phyloP scores from a whole-genome alignment of 2,329 filamentous ascomycete species.

The Rosellinia necatrix region DNA sequence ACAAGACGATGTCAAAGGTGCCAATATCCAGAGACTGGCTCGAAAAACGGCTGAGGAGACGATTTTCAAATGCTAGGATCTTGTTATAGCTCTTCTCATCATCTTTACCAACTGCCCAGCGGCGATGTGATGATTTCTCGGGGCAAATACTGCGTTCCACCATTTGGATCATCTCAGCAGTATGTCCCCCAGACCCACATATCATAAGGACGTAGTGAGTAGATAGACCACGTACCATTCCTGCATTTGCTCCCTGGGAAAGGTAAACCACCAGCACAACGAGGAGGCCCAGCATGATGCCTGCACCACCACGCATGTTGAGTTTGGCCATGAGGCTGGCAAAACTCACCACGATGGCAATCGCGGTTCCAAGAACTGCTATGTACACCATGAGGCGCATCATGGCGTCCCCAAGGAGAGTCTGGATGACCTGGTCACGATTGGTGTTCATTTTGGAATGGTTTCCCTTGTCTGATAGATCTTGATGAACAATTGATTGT shows the following conservation, averaged over 20 bases:
- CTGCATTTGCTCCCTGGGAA: neutral
- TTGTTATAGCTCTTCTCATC: conserved; percentile 73
- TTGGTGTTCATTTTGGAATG: conserved; percentile 28
- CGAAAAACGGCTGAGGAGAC: conserved; percentile 38
- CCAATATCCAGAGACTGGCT: conserved; percentile 41
- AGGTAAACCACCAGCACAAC: conserved; percentile 12
- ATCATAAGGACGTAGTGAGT: conserved; percentile 71
- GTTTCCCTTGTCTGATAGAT: conserved; percentile 24
- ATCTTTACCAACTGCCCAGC: conserved; percentile 79
- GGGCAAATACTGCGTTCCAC: conserved; percentile 64
- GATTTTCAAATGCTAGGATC: conserved; percentile 60
- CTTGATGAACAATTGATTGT: neutral
- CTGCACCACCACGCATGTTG: neutral
- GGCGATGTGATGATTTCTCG: conserved; percentile 65
- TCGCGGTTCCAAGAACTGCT: neutral
- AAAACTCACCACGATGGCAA: neutral
- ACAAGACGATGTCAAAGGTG: conserved; percentile 66
- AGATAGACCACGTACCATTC: conserved; percentile 21
- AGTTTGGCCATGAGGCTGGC: neutral
- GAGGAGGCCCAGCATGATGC: neutral
- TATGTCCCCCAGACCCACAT: conserved; percentile 92
- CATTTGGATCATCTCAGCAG: conserved; percentile 90
- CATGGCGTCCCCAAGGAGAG: conserved; percentile 7
- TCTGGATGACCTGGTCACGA: conserved; percentile 16
- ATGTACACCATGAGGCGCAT: neutral